Evolutionary conservation across 495 filamentous ascomycete species (phyloP), one percentile per base, ranked within the genome.

Genomic region (Penicillium antarcticum): DNA sequence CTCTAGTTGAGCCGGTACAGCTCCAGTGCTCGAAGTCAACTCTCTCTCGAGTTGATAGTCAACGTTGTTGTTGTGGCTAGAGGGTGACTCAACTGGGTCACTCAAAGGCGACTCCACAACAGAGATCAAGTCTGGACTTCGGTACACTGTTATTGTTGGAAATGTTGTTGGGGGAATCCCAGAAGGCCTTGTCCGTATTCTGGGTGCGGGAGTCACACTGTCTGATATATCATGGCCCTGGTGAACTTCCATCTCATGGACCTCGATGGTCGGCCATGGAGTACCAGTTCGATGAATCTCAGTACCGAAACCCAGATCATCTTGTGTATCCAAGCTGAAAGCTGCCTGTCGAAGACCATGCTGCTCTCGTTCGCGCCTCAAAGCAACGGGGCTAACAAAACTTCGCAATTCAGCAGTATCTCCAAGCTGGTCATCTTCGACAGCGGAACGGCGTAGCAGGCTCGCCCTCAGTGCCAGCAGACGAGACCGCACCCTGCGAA

Each of bases 401-500:
- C 38, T 9, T 26, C 2, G 19, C 17, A 6, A 24, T 1, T 49
- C 29, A 5, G 29, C 37, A 18, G 17, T n/a, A 5, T 34, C 46
- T 13, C 26, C n/a, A 12, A 34, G 10, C 0, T 45, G 47, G 23
- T 17, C 31, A 18, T 26, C 33, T 14, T 41, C 36, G 31, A 42
- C 35, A 41, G 36, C 40, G 4, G 65, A 35, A 17, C 58, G 68
- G 17, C 53, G 56, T 4, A 55, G 51, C 11, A 71, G 34, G 9
- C 65, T 64, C 26, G 67, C 56, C 29, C 56, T 61, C 4, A 74
- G 37, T 7, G 68, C 65, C 11, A 65, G 41, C 5, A 74, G 32
- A 0, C 68, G 68, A 23, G 65, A 67, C 21, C 66, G 60, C 36
- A 67, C 71, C 41, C 61, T 70, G 38, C 61, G 62, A 4, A 72